Conservation (phyloP, 148 eudicot genomes). For the Silene conica region DNA sequence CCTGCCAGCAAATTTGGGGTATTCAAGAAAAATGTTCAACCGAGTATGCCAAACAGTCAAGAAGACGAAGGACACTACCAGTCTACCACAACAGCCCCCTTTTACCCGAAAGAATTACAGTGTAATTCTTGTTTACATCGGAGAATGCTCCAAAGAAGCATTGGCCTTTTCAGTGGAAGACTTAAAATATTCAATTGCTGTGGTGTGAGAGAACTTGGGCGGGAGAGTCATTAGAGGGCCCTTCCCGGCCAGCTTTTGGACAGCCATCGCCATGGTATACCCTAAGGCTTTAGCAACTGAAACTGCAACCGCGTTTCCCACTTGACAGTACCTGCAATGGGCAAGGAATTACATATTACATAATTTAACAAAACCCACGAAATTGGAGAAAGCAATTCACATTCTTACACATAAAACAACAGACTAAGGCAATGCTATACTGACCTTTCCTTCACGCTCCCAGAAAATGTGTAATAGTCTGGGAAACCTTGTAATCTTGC, state of each 20-base stretch:
- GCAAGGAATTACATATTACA: neutral
- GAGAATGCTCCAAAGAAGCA: neutral
- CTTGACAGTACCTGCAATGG: conserved; percentile 45
- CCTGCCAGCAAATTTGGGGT: no score
- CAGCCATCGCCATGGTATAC: conserved; percentile 44
- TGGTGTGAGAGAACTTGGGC: conserved; percentile 35
- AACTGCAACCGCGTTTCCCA: conserved; percentile 58
- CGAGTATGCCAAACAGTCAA: neutral
- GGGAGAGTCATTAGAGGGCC: conserved; percentile 45
- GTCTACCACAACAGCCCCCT: neutral
- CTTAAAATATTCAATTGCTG: conserved; percentile 10
- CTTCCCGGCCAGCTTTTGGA: conserved; percentile 32
- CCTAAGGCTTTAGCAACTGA: conserved; percentile 53
- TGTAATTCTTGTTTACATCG: neutral
- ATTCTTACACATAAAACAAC: neutral
- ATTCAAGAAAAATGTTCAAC: neutral
- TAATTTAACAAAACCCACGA: neutral
- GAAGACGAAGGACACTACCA: neutral
- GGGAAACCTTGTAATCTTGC: conserved; percentile 66
- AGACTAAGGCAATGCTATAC: neutral
- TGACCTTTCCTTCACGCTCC: conserved; percentile 44
- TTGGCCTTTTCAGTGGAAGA: neutral
- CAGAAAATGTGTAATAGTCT: conserved; percentile 47
- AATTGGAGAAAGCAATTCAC: neutral
- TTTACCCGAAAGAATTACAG: neutral